These are phyloP conservation scores for Dicorynia guianensis DNA, from an alignment of 306 rosid genomes.

Conservation along the genomic window DNA sequence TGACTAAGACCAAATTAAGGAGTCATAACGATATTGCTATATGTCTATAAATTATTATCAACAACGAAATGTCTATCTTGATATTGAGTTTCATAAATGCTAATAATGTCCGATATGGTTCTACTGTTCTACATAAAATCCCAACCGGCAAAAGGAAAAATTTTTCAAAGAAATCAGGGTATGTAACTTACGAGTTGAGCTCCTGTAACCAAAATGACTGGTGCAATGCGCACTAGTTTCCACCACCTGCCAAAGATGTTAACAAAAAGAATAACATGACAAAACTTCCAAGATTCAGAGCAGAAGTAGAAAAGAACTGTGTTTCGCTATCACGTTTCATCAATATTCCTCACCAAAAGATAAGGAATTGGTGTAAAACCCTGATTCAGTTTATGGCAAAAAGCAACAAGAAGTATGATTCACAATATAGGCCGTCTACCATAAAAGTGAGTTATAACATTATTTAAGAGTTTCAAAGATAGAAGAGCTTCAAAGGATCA, in stretches of 20 bases:
- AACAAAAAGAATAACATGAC: background rate
- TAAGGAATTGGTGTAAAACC: too few relatives aligned
- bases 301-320: background rate
- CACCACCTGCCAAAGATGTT: conserved; percentile 55
- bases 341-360: too few relatives aligned
- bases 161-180: conserved; percentile 6
- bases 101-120: background rate
- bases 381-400: background rate
- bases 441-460: too few relatives aligned
- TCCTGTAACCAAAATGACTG: conserved; percentile 60
- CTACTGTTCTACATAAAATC: background rate
- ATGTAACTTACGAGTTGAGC: conserved; percentile 58
- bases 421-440: too few relatives aligned
- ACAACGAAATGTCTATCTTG: background rate
- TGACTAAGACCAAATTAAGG: background rate
- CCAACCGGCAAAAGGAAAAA: background rate
- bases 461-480: too few relatives aligned
- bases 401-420: too few relatives aligned
- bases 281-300: background rate
- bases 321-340: too few relatives aligned
- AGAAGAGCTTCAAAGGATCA: background rate
- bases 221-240: conserved; percentile 60
- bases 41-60: background rate
- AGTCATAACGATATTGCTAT: background rate
- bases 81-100: too few relatives aligned